phyloP scores from a whole-genome alignment of 306 rosid species.

The Purshia tridentata region DNA sequence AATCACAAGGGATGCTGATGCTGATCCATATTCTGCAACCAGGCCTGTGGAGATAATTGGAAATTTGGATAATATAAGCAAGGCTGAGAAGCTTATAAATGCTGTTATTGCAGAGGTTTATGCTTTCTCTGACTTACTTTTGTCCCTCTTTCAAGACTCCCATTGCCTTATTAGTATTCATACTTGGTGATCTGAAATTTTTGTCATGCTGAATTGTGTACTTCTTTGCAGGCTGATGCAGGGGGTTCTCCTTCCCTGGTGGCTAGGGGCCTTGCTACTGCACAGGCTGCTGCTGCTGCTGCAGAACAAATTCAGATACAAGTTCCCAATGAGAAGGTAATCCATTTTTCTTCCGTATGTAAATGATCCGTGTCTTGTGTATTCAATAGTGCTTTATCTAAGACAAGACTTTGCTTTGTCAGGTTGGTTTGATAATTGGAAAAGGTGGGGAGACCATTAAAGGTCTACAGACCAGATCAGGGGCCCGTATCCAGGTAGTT shows the following conservation, averaged over 20 bases:
- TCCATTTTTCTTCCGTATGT: constrained; percentile 4
- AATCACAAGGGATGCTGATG: constrained; percentile 87
- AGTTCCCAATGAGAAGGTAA: constrained; percentile 95
- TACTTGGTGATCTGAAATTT: neutral
- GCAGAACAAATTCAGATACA: constrained; percentile 93
- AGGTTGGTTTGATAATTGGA: constrained; percentile 99
- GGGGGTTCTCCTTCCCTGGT: constrained; percentile 97
- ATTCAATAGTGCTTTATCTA: constrained; percentile 3
- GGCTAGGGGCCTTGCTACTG: constrained; percentile 81
- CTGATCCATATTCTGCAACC: constrained; percentile 57
- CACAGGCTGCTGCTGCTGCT: constrained; percentile 66
- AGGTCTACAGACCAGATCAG: constrained; percentile 85
- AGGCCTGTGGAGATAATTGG: constrained; percentile 91
- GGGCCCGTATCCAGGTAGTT: constrained; percentile 99
- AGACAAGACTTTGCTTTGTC: constrained; percentile 14
- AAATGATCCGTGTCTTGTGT: constrained; percentile 14
- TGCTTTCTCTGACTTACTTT: constrained; percentile 1
- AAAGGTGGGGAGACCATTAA: constrained; percentile 97
- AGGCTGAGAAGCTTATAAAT: constrained; percentile 85
- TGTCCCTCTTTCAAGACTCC: neutral
- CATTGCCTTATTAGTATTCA: neutral
- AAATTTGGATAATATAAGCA: constrained; percentile 65
- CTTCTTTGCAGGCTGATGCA: constrained; percentile 82
- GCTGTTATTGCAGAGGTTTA: constrained; percentile 92
- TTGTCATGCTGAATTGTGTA: constrained; percentile 11